A percentile compares a stretch with the other conserved stretches of the same genome.
These are phyloP conservation scores for Chalara sp. DNA, from an alignment of 2,329 filamentous ascomycete genomes.

Conservation along the genomic window DNA sequence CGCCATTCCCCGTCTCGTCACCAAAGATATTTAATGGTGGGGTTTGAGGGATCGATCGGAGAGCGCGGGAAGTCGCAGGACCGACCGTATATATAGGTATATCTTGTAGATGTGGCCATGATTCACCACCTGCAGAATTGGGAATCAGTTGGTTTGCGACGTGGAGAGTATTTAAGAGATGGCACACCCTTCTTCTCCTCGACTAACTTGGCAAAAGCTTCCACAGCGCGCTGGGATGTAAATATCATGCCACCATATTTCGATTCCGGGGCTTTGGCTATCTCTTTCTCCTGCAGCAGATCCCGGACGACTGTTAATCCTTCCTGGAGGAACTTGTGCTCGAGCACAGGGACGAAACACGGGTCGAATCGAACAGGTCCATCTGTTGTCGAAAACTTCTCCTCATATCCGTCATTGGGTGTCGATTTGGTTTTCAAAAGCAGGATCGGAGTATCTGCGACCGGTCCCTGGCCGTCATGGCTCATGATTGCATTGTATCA, in stretches of 20 bases:
- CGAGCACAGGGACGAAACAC: slow-evolving; percentile 68
- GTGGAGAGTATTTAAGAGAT: slow-evolving; percentile 1
- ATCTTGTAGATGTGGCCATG: slow-evolving; percentile 48
- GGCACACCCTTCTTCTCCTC: slow-evolving; percentile 33
- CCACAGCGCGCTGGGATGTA: slow-evolving; percentile 77
- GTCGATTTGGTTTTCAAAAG: slow-evolving; percentile 72
- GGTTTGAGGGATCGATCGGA: slow-evolving; percentile 47
- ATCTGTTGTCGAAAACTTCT: slow-evolving; percentile 48
- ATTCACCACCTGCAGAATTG: slow-evolving; percentile 6
- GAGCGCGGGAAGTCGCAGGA: slow-evolving; percentile 70
- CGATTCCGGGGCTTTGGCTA: slow-evolving; percentile 31
- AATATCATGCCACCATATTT: slow-evolving; percentile 74
- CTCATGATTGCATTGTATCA: slow-evolving; percentile 12
- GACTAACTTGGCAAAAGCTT: slow-evolving; percentile 63
- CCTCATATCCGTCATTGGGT: slow-evolving; percentile 66
- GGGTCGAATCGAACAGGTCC: slow-evolving; percentile 48
- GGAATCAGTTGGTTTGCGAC: slow-evolving; percentile 2
- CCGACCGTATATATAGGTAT: slow-evolving; percentile 71
- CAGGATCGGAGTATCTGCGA: slow-evolving; percentile 48
- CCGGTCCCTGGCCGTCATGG: slow-evolving; percentile 3
- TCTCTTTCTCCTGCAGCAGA: slow-evolving; percentile 38
- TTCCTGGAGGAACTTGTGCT: slow-evolving; percentile 58
- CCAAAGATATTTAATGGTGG: slow-evolving; percentile 62
- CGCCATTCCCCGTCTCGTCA: slow-evolving; percentile 77
- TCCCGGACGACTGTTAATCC: slow-evolving; percentile 47